Conservation (phyloP, 192 early-diverging fungal species). For the Paraglomus brasilianum region DNA sequence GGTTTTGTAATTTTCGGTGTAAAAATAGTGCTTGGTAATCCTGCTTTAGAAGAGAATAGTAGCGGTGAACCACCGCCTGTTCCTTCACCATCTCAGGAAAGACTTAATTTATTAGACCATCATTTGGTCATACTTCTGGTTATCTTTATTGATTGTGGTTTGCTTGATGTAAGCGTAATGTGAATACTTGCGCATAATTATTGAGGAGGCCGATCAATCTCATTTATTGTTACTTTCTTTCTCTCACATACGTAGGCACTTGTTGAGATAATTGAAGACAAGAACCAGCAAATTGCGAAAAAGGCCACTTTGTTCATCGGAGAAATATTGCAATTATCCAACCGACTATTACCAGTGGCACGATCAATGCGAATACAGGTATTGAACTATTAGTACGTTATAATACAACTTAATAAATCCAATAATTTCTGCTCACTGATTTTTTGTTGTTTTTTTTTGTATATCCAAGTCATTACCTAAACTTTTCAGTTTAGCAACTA, state of each 20-base stretch:
- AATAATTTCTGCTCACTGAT: too few relatives aligned
- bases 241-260: constrained; percentile 49
- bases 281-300: constrained; percentile 57
- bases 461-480: constrained; percentile 66
- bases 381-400: constrained; percentile 3
- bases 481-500: constrained; percentile 70
- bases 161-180: constrained; percentile 49
- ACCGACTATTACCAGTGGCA: constrained; percentile 60
- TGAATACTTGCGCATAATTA: constrained; percentile 9
- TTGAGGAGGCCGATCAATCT: too few relatives aligned
- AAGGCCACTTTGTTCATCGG: constrained; percentile 72
- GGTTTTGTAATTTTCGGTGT: too few relatives aligned
- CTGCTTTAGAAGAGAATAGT: constrained; percentile 34
- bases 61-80: constrained; percentile 31
- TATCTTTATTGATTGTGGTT: constrained; percentile 73
- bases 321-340: constrained; percentile 72
- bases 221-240: too few relatives aligned
- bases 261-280: constrained; percentile 64
- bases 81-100: constrained; percentile 35
- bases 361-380: constrained; percentile 56
- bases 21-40: constrained; percentile 35
- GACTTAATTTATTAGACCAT: constrained; percentile 65
- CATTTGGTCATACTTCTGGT: constrained; percentile 68
- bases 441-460: constrained; percentile 23
- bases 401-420: too few relatives aligned